Base-by-base conservation (phyloP, 139 green algal genomes). In the Chlorella sp. region DNA sequence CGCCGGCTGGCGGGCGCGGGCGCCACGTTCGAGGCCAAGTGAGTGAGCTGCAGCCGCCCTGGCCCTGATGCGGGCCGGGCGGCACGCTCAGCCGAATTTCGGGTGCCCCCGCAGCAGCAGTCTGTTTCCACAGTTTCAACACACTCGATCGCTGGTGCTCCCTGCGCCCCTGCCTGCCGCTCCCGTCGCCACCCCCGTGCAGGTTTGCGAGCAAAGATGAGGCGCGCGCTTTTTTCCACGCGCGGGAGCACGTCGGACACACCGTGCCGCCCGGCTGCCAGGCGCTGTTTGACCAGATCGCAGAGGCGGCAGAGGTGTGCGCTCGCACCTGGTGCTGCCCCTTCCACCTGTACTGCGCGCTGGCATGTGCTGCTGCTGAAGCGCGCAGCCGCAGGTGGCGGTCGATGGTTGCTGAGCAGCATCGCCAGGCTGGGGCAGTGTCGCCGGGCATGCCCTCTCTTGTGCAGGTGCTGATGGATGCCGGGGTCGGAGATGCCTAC, bases 211-310 rank as follows among this genome's bases (percentile, higher is more conserved):
- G 40, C 69, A 69, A 61, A 58, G 71, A 68, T 14, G 56, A 77
- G 71, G 71, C 56, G 0, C 56, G 58, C 19, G 11, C 17, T 3
- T 68, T 77, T 23, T 77, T 58, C 31, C 2, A 35, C 21, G 71
- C 68, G 19, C 56, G 58, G 6, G 58, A 69, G 71, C 58, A 51
- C 41, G 61, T 41, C 58, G 71, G 71, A 2, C 71, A 69, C 23
- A 58, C 68, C 51, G 68, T 74, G 50, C 69, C 69, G 2, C 53
- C 69, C 3, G 69, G 69, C 53, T 67, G 66, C 40, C 17, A 29
- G 55, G 70, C 67, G 9, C 42, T 76, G 55, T 76, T 76, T 76
- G 70, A 76, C 41, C 40, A 58, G n/a, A n/a, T n/a, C n/a, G n/a
- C n/a, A n/a, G n/a, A n/a, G n/a, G n/a, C n/a, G n/a, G n/a, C n/a